Conservation (phyloP, 305 asterid species). For the Fraxinus greggii region DNA sequence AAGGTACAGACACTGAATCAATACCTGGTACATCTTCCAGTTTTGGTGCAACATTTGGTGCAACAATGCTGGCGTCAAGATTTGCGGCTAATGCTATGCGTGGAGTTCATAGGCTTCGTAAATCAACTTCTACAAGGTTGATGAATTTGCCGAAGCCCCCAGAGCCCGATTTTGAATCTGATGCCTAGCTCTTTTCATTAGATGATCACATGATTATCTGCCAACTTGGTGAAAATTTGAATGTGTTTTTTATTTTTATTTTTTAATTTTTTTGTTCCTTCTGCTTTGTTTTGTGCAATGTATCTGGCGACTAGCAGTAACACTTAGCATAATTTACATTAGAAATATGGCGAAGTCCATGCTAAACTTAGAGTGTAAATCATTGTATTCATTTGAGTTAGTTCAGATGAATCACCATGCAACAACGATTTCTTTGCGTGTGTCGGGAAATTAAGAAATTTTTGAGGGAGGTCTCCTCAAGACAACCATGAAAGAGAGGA, state of each 20-base stretch:
- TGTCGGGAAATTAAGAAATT: not conserved
- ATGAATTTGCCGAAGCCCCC: conserved; percentile 50
- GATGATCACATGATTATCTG: conserved; percentile 9
- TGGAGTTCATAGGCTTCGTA: conserved; percentile 54
- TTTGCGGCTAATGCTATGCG: conserved; percentile 76
- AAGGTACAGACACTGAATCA: conserved; percentile 37
- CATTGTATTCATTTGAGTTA: not conserved
- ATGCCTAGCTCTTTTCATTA: conserved; percentile 6
- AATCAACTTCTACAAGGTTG: conserved; percentile 26
- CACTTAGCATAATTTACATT: not conserved
- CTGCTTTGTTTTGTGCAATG: not conserved
- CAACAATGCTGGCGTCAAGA: conserved; percentile 60
- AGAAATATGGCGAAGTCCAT: not conserved
- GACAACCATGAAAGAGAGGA: not conserved
- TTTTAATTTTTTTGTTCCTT: not conserved
- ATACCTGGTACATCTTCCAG: conserved; percentile 29
- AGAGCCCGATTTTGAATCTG: conserved; percentile 54
- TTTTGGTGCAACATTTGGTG: conserved; percentile 54
- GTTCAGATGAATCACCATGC: not conserved
- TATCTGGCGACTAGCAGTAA: not conserved
- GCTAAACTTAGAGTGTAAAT: not conserved
- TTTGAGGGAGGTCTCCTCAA: not conserved
- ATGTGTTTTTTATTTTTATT: not conserved
- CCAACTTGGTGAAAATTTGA: not conserved
- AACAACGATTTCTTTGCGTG: not conserved